Conservation (phyloP, 441 rosid genomes). For the Capsella rubella region DNA sequence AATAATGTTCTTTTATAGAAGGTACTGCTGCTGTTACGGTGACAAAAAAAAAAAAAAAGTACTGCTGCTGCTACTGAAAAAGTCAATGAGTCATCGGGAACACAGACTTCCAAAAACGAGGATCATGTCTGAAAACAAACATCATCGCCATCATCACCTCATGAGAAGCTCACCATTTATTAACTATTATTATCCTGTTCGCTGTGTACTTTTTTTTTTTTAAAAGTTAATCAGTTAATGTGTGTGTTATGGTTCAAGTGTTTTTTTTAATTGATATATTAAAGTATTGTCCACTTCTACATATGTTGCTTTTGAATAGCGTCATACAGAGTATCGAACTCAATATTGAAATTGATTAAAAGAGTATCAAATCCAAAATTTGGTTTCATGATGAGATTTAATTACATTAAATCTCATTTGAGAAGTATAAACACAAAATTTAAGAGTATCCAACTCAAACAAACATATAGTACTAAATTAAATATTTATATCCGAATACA, state of each 20-base stretch:
- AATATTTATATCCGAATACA: neutral
- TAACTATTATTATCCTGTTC: neutral
- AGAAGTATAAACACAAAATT: neutral
- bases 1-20: neutral
- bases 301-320: too few relatives aligned
- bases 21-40: too few relatives aligned
- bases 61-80: neutral
- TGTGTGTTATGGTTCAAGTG: neutral
- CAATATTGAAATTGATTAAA: neutral
- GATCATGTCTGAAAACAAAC: slow-evolving; percentile 20
- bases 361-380: neutral
- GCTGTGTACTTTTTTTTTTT: neutral
- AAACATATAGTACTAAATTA: neutral
- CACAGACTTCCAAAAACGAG: slow-evolving; percentile 13
- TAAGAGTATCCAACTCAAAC: neutral
- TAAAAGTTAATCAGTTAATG: neutral
- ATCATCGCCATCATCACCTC: neutral
- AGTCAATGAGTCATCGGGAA: neutral
- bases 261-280: too few relatives aligned
- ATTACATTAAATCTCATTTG: neutral
- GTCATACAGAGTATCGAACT: neutral
- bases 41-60: too few relatives aligned
- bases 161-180: neutral
- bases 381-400: neutral
- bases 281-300: too few relatives aligned